These are phyloP conservation scores for Apiotrichum laibachii DNA, from an alignment of 1,284 basidiomycete genomes.

Conservation along the genomic window DNA sequence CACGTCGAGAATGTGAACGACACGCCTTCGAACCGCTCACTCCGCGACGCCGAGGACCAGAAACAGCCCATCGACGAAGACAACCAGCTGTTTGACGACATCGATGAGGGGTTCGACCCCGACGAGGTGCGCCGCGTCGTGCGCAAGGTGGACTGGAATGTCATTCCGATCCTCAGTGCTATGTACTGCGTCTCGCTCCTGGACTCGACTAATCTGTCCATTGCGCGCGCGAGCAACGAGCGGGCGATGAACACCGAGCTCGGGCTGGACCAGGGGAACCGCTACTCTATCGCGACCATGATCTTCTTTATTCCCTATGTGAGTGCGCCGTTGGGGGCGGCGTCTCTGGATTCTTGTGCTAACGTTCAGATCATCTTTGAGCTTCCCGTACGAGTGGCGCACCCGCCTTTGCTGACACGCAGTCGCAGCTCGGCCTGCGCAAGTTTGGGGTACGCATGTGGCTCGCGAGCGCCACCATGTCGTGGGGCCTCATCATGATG, in stretches of 20 bases:
- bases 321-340: too few relatives aligned
- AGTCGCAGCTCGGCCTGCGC: constrained; percentile 26
- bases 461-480: constrained; percentile 20
- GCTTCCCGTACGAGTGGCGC: too few relatives aligned
- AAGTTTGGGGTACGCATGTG: constrained; percentile 21
- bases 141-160: constrained; percentile 18
- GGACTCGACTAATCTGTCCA: constrained; percentile 27
- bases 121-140: neutral
- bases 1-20: too few relatives aligned
- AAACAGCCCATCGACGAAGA: too few relatives aligned
- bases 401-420: constrained; percentile 8
- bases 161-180: constrained; percentile 17
- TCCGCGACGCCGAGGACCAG: too few relatives aligned
- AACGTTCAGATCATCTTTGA: too few relatives aligned
- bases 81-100: too few relatives aligned
- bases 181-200: constrained; percentile 20
- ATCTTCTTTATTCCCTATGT: too few relatives aligned
- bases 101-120: constrained; percentile 15
- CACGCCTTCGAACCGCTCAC: too few relatives aligned
- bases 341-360: too few relatives aligned
- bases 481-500: constrained; percentile 51
- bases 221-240: constrained; percentile 17
- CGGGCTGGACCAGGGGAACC: constrained; percentile 24
- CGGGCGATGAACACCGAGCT: constrained; percentile 32
- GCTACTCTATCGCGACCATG: constrained; percentile 47